These are phyloP conservation scores for Cyphellophora europaea DNA, from an alignment of 2,329 filamentous ascomycete species.

Conservation along the genomic window DNA sequence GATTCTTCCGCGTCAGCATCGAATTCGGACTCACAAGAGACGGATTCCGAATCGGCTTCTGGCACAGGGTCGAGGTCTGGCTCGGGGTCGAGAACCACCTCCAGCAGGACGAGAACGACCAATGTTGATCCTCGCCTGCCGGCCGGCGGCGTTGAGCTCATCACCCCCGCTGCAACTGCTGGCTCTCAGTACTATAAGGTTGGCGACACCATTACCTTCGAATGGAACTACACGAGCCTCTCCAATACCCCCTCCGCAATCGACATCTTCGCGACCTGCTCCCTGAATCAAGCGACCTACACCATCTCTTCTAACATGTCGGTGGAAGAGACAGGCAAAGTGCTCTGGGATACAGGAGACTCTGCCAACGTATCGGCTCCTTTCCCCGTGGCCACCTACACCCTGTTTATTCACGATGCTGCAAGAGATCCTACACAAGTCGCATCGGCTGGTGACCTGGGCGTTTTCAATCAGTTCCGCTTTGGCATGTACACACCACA, in stretches of 20 bases:
- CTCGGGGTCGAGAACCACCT: constrained; percentile 9
- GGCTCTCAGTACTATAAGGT: constrained; percentile 53
- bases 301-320: constrained; percentile 53
- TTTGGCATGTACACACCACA: constrained; percentile 57
- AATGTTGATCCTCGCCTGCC: constrained; percentile 45
- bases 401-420: constrained; percentile 52
- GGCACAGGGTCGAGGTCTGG: constrained; percentile 6
- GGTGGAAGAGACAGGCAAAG: constrained; percentile 39
- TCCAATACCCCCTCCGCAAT: constrained; percentile 48
- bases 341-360: constrained; percentile 52
- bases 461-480: constrained; percentile 38
- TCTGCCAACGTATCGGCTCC: constrained; percentile 39
- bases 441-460: constrained; percentile 46
- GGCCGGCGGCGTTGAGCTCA: constrained; percentile 52
- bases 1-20: constrained; percentile 2
- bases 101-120: constrained; percentile 22
- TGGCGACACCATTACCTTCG: constrained; percentile 52
- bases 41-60: constrained; percentile 6
- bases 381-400: constrained; percentile 53
- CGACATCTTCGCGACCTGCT: constrained; percentile 54
- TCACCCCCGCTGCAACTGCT: constrained; percentile 44
- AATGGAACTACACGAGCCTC: constrained; percentile 58
- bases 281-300: constrained; percentile 49
- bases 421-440: constrained; percentile 41
- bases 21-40: constrained; percentile 4